A percentile compares a stretch with the other conserved stretches of the same genome.
phyloP scores from a whole-genome alignment of 1,284 basidiomycete genomes.

The Austroboletus niveus region DNA sequence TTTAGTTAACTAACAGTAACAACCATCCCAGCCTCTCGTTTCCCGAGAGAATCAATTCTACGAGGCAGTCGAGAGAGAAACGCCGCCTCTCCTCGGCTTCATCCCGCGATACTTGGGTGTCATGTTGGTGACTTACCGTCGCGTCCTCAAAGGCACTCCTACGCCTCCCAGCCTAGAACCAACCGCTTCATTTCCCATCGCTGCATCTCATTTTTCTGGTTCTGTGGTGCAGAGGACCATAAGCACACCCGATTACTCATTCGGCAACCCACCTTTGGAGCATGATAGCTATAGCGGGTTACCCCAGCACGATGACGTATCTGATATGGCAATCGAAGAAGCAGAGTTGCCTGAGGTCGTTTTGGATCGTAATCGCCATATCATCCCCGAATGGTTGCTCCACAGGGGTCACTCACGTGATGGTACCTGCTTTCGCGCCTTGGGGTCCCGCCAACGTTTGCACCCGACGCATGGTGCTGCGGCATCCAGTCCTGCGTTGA shows the following conservation, averaged over 20 bases:
- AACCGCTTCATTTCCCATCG: conserved; percentile 15
- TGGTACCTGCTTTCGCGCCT: conserved; percentile 52
- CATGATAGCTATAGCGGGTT: conserved; percentile 8
- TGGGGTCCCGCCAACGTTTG: conserved; percentile 33
- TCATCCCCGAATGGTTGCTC: conserved; percentile 92
- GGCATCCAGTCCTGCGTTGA: conserved; percentile 67
- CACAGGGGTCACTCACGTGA: conserved; percentile 40
- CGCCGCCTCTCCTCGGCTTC: conserved; percentile 87
- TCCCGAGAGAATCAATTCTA: conserved; percentile 98
- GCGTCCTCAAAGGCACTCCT: conserved; percentile 52
- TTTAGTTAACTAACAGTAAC: conserved; percentile 15
- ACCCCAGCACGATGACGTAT: conserved; percentile 28
- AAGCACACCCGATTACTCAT: conserved; percentile 25
- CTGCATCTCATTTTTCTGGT: conserved; percentile 19
- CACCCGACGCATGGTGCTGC: conserved; percentile 46
- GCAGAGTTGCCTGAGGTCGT: conserved; percentile 87
- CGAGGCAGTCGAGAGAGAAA: conserved; percentile 92
- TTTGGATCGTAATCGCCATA: conserved; percentile 91
- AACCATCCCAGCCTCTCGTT: conserved; percentile 75
- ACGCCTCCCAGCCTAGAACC: conserved; percentile 22
- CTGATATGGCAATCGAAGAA: conserved; percentile 54
- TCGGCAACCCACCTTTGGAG: conserved; percentile 5
- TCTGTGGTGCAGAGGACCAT: conserved; percentile 39
- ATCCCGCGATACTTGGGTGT: conserved; percentile 97
- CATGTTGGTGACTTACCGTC: conserved; percentile 95